A percentile compares a stretch with the other conserved stretches of the same genome.
Conservation (phyloP, 495 filamentous ascomycete species). For the Lasiosphaeriaceae sp. region DNA sequence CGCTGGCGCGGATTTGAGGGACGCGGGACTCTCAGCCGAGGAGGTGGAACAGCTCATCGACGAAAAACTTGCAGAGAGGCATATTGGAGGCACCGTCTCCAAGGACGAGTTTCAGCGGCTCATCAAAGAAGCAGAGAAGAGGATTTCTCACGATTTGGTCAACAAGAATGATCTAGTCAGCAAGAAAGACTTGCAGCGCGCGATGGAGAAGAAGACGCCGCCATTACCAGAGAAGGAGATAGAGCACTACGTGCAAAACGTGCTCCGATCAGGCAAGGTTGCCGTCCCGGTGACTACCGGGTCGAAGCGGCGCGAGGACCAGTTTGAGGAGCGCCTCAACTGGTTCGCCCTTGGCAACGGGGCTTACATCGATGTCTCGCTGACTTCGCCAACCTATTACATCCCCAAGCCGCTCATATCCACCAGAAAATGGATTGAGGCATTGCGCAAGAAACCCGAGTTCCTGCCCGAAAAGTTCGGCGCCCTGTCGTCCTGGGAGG, state of each 20-base stretch:
- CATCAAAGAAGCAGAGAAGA: no score
- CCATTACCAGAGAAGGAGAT: conserved; percentile 30
- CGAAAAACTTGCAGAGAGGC: no score
- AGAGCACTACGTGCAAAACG: conserved; percentile 27
- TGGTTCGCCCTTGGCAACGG: conserved; percentile 36
- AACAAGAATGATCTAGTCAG: no score
- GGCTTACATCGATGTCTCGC: conserved; percentile 26
- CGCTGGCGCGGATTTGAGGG: no score
- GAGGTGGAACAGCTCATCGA: no score
- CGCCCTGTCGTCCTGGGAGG: conserved; percentile 54
- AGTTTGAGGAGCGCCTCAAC: conserved; percentile 38
- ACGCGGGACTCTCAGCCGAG: no score
- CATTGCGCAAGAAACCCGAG: conserved; percentile 18
- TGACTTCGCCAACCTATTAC: conserved; percentile 27
- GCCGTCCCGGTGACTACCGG: conserved; percentile 32
- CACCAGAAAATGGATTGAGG: conserved; percentile 22
- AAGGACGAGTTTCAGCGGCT: no score
- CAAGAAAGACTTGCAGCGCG: no score
- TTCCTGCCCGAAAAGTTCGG: conserved; percentile 23
- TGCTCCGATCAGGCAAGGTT: conserved; percentile 33
- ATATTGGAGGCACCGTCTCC: no score
- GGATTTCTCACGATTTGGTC: no score
- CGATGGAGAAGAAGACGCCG: no score
- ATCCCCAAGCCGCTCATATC: conserved; percentile 6
- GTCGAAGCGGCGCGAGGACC: conserved; percentile 22